Conservation (phyloP, 1,284 basidiomycete genomes). For the Naganishia sp. region DNA sequence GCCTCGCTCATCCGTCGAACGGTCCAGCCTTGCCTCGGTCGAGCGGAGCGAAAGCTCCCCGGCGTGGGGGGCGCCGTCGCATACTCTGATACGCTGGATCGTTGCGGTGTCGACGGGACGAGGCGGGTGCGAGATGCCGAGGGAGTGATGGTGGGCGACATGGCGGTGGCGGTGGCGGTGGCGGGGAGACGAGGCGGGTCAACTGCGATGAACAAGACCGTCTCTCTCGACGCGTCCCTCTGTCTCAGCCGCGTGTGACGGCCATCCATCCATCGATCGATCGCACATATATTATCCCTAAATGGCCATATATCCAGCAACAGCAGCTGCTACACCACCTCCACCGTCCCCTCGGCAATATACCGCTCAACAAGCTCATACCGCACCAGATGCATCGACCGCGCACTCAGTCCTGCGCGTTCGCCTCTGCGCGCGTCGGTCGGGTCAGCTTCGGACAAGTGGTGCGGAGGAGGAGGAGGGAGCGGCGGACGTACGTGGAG, state of each 20-base stretch:
- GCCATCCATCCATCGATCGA: no score
- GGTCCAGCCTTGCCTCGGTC: neutral
- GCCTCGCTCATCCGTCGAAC: neutral
- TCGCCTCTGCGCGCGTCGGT: conserved; percentile 42
- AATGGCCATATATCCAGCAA: neutral
- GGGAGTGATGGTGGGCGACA: no score
- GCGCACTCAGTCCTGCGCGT: conserved; percentile 44
- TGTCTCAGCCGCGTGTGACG: conserved; percentile 8
- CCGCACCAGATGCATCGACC: conserved; percentile 53
- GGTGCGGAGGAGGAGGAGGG: no score
- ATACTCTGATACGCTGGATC: no score
- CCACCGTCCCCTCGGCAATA: conserved; percentile 51
- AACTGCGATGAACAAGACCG: neutral
- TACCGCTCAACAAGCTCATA: conserved; percentile 51
- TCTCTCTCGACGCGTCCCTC: neutral
- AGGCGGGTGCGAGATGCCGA: no score
- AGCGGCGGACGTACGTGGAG: conserved; percentile 65
- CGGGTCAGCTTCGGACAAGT: no score
- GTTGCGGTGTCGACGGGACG: no score
- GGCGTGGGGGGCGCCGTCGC: conserved; percentile 2
- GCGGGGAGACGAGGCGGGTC: no score
- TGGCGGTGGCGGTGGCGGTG: no score
- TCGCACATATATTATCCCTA: neutral
- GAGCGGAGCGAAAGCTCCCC: conserved; percentile 2
- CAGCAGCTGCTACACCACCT: conserved; percentile 38